These are phyloP conservation scores for Dictyostelium citrinum DNA, from an alignment of 78 protist species.

Conservation along the genomic window DNA sequence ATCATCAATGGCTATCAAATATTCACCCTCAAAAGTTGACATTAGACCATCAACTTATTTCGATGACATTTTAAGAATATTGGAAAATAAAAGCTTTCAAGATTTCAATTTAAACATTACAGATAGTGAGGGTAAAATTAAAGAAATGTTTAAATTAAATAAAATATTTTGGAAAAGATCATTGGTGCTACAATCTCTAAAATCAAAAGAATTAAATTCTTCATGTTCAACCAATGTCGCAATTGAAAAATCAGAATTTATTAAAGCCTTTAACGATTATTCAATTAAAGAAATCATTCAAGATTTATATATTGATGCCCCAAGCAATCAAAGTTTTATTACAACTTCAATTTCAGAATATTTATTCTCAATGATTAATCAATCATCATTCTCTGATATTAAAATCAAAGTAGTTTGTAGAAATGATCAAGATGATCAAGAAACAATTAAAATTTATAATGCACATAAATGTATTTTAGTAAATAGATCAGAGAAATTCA, in stretches of 20 bases:
- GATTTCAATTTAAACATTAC: not conserved
- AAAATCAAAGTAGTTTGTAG: not conserved
- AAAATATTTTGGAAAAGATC: slow-evolving; percentile 8
- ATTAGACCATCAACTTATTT: slow-evolving; percentile 11
- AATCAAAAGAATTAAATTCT: not conserved
- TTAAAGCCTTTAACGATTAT: not conserved
- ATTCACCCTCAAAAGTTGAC: not conserved
- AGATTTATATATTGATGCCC: not conserved
- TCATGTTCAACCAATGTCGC: not conserved
- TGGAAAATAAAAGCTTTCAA: not conserved
- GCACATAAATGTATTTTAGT: slow-evolving; percentile 58
- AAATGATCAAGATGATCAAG: not conserved
- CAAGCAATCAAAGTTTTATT: not conserved
- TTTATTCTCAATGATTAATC: slow-evolving; percentile 18
- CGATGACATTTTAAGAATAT: slow-evolving; percentile 1
- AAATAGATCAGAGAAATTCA: slow-evolving; percentile 33
- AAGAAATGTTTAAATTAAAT: not conserved
- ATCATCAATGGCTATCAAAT: slow-evolving; percentile 41
- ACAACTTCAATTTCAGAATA: not conserved
- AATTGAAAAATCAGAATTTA: not conserved
- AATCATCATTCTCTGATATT: slow-evolving; percentile 17
- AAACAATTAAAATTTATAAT: not conserved
- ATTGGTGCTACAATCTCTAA: not conserved
- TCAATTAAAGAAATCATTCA: not conserved
- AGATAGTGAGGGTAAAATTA: not conserved